A percentile compares a stretch with the other conserved stretches of the same genome.
phyloP scores from a whole-genome alignment of 192 early-diverging fungal genomes.

The Phlyctochytrium bullatum region DNA sequence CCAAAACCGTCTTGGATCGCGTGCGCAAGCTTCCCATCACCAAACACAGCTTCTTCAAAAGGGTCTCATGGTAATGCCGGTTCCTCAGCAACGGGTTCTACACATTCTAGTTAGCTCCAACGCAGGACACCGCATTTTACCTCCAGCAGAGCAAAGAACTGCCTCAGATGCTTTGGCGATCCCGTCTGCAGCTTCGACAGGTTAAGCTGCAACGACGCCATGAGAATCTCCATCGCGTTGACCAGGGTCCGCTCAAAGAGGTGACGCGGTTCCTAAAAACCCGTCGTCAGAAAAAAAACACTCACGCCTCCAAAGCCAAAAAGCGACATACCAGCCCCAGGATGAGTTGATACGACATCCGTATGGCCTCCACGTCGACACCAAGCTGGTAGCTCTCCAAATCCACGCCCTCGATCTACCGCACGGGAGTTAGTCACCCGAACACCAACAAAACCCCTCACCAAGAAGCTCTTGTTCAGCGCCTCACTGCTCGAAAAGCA shows the following conservation, averaged over 20 bases:
- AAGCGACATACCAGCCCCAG: conserved; percentile 13
- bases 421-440: not conserved
- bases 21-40: conserved; percentile 40
- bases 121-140: conserved; percentile 16
- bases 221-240: conserved; percentile 54
- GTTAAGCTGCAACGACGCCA: conserved; percentile 52
- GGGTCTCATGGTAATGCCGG: conserved; percentile 42
- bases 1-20: conserved; percentile 32
- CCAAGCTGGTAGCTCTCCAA: conserved; percentile 12
- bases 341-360: conserved; percentile 34
- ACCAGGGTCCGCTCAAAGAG: conserved; percentile 41
- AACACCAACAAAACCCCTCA: conserved; percentile 9
- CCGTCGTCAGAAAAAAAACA: not conserved
- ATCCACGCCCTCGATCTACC: conserved; percentile 19
- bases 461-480: conserved; percentile 40
- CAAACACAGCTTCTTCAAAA: conserved; percentile 41
- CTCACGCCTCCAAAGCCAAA: too few relatives aligned
- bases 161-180: conserved; percentile 19
- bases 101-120: not conserved
- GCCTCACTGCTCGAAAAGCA: conserved; percentile 43
- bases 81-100: conserved; percentile 58
- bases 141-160: conserved; percentile 36
- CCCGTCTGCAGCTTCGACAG: conserved; percentile 28
- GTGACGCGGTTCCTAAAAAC: conserved; percentile 26
- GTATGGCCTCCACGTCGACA: conserved; percentile 32